Percentiles rank a stretch among this genome's conserved stretches.
Evolutionary conservation across 75 land plant genomes (phyloP).

Genomic region (Pinus tabuliformis): DNA sequence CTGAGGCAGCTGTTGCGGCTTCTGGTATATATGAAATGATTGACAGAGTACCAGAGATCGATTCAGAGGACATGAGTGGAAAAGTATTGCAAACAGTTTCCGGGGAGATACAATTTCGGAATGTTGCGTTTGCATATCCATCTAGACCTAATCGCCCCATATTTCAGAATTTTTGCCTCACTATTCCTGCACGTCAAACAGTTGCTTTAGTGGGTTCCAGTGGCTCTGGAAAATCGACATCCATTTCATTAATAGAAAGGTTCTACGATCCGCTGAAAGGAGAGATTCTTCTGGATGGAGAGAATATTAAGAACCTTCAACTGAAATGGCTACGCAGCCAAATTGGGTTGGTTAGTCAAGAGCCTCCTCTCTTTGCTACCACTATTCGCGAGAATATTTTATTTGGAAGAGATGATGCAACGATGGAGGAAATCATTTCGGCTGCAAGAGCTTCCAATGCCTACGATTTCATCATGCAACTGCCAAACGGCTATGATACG

Average conservation of each 20-base stretch:
- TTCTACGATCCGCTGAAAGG: slow-evolving; percentile 22
- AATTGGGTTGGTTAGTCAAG: slow-evolving; percentile 22
- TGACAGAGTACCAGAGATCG: slow-evolving; percentile 23
- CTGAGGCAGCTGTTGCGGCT: no score
- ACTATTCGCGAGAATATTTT: slow-evolving; percentile 17
- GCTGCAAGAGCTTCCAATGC: slow-evolving; percentile 21
- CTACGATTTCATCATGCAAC: slow-evolving; percentile 15
- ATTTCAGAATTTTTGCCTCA: slow-evolving; percentile 14
- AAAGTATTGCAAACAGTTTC: slow-evolving; percentile 10
- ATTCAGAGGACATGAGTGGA: slow-evolving; percentile 11
- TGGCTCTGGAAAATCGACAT: slow-evolving; percentile 30
- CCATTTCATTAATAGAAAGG: slow-evolving; percentile 18
- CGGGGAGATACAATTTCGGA: slow-evolving; percentile 19
- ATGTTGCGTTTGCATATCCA: slow-evolving; percentile 5
- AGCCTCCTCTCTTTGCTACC: slow-evolving; percentile 24
- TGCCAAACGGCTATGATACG: slow-evolving; percentile 19
- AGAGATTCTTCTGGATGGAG: slow-evolving; percentile 14
- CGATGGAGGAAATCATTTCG: slow-evolving; percentile 12
- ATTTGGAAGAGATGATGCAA: slow-evolving; percentile 20
- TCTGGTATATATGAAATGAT: background rate
- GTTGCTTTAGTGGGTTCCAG: slow-evolving; percentile 24
- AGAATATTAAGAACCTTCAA: slow-evolving; percentile 9
- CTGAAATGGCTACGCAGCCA: slow-evolving; percentile 12
- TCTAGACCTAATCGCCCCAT: background rate
- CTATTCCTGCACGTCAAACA: slow-evolving; percentile 15